Evolutionary conservation across 495 filamentous ascomycete genomes (phyloP).

Genomic region (Penicillium cosmopolitanum): DNA sequence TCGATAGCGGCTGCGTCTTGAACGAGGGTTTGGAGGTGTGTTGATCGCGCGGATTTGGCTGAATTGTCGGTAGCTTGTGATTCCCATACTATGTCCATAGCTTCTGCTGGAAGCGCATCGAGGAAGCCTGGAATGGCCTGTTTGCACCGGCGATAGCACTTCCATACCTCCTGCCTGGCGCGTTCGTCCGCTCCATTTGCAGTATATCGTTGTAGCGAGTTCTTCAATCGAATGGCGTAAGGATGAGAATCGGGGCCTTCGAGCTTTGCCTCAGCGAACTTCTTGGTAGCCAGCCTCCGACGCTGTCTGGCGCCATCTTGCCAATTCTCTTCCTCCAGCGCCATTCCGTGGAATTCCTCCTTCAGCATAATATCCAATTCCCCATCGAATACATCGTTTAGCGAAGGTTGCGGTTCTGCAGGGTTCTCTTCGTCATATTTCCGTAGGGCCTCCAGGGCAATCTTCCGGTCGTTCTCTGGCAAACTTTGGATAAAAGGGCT

Average conservation of each 20-base stretch:
- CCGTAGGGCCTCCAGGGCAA: constrained; percentile 46
- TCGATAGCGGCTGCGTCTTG: constrained; percentile 64
- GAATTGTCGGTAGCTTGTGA: constrained; percentile 54
- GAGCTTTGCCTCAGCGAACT: constrained; percentile 28
- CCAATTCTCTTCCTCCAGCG: constrained; percentile 46
- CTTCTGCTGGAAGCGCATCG: constrained; percentile 36
- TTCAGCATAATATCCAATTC: constrained; percentile 48
- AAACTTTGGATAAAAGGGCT: constrained; percentile 46
- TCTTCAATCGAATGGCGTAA: constrained; percentile 41
- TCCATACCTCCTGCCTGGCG: constrained; percentile 43
- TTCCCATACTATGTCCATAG: constrained; percentile 46
- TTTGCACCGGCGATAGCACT: constrained; percentile 50
- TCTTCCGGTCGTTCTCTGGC: constrained; percentile 43
- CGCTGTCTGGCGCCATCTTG: constrained; percentile 27
- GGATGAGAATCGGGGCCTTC: constrained; percentile 31
- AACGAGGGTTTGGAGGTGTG: constrained; percentile 60
- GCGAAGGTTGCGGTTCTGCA: constrained; percentile 24
- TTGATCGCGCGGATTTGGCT: constrained; percentile 45
- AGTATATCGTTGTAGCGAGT: constrained; percentile 28
- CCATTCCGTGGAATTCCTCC: constrained; percentile 47
- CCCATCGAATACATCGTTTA: constrained; percentile 49
- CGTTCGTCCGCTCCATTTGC: constrained; percentile 31
- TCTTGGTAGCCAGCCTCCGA: constrained; percentile 22
- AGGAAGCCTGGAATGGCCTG: constrained; percentile 43
- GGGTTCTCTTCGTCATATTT: constrained; percentile 43